A percentile compares a stretch with the other conserved stretches of the same genome.
Evolutionary conservation across 1,284 basidiomycete species (phyloP).

Genomic region (Boletus sp.): DNA sequence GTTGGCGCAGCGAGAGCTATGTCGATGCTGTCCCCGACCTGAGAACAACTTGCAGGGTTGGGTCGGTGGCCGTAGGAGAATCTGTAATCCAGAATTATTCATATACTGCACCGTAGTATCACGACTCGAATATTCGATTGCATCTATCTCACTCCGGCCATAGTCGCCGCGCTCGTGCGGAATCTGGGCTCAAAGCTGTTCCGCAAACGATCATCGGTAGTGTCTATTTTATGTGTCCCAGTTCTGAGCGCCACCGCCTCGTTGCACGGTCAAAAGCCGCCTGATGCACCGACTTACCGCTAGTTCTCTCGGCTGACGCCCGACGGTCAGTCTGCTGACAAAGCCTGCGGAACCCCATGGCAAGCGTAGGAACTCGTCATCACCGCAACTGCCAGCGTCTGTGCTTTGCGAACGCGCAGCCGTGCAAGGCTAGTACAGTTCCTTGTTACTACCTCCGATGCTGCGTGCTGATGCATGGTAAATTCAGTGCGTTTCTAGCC

Average conservation of each 20-base stretch:
- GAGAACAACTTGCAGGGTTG: too few species aligned
- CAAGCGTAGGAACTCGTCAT: too few species aligned
- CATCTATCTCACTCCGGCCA: slow-evolving; percentile 9
- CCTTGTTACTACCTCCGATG: slow-evolving; percentile 12
- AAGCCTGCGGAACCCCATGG: slow-evolving; percentile 4
- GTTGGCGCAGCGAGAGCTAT: not conserved
- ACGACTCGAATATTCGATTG: too few species aligned
- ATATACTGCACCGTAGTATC: too few species aligned
- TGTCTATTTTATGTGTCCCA: too few species aligned
- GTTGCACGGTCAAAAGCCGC: slow-evolving; percentile 11
- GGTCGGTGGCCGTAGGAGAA: too few species aligned
- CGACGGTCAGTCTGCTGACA: slow-evolving; percentile 26
- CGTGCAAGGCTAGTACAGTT: slow-evolving; percentile 12
- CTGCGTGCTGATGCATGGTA: slow-evolving; percentile 22
- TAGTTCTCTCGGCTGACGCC: not conserved
- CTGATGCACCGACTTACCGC: slow-evolving; percentile 13
- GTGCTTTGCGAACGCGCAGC: slow-evolving; percentile 1
- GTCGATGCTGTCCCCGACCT: too few species aligned
- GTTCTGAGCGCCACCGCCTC: slow-evolving; percentile 18
- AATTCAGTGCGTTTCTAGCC: slow-evolving; percentile 12
- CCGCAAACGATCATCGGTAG: slow-evolving; percentile 4
- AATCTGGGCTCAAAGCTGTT: slow-evolving; percentile 10
- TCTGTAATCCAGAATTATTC: too few species aligned
- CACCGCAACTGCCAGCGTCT: slow-evolving; percentile 1
- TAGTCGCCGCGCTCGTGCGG: slow-evolving; percentile 1